Percentiles rank a stretch among this genome's conserved stretches.
Evolutionary conservation across 2,329 filamentous ascomycete species (phyloP).

Genomic region (Aspergillaceae sp.): DNA sequence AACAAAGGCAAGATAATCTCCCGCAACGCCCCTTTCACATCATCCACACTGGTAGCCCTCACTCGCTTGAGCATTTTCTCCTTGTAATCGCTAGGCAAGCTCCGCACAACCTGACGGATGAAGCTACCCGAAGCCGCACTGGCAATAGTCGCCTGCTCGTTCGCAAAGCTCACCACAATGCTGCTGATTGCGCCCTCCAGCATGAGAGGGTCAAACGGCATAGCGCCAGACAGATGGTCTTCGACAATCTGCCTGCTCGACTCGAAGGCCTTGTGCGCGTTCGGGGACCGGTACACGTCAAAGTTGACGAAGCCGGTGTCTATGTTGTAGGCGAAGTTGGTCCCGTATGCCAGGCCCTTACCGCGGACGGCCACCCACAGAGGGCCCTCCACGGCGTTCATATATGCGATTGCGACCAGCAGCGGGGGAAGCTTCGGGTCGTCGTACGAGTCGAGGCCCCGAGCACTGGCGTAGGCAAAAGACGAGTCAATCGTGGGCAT

Average conservation of each 20-base stretch:
- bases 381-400: slow-evolving; percentile 88
- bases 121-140: slow-evolving; percentile 78
- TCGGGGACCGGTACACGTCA: slow-evolving; percentile 81
- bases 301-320: slow-evolving; percentile 76
- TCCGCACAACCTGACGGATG: slow-evolving; percentile 68
- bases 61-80: slow-evolving; percentile 69
- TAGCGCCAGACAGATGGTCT: slow-evolving; percentile 62
- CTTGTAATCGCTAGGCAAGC: slow-evolving; percentile 67
- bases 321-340: slow-evolving; percentile 66
- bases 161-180: slow-evolving; percentile 77
- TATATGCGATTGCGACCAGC: slow-evolving; percentile 80
- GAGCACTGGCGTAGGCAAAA: slow-evolving; percentile 67
- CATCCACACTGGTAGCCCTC: slow-evolving; percentile 62
- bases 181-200: slow-evolving; percentile 85
- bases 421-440: slow-evolving; percentile 74
- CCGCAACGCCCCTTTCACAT: slow-evolving; percentile 66
- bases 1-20: slow-evolving; percentile 75
- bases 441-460: slow-evolving; percentile 64
- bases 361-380: slow-evolving; percentile 91
- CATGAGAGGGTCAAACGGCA: slow-evolving; percentile 67
- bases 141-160: slow-evolving; percentile 79
- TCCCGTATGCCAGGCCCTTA: slow-evolving; percentile 86
- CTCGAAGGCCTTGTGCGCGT: slow-evolving; percentile 75
- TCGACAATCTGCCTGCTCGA: slow-evolving; percentile 67
- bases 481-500: slow-evolving; percentile 91